Conservation (phyloP, 2,329 filamentous ascomycete genomes). For the Zasmidium cellare region DNA sequence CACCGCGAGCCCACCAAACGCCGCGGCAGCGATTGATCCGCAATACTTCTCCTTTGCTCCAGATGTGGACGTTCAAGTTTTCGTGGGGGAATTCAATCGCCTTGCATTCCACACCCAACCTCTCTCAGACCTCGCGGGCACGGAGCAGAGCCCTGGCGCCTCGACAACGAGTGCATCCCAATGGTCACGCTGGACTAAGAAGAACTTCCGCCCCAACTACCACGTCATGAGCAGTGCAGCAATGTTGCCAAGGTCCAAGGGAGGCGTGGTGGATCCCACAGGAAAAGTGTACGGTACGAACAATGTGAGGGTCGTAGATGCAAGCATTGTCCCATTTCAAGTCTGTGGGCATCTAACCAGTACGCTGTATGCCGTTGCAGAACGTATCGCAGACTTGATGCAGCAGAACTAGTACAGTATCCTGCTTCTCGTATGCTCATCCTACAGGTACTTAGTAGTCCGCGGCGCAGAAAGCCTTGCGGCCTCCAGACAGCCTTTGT, state of each 20-base stretch:
- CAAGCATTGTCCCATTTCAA: constrained; percentile 18
- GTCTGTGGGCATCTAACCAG: not conserved
- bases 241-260: constrained; percentile 18
- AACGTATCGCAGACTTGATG: too few relatives aligned
- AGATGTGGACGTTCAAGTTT: constrained; percentile 4
- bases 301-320: constrained; percentile 24
- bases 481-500: too few relatives aligned
- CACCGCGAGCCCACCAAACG: not conserved
- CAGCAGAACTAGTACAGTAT: too few relatives aligned
- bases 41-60: constrained; percentile 7
- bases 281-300: constrained; percentile 23
- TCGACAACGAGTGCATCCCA: too few relatives aligned
- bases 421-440: too few relatives aligned
- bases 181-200: not conserved
- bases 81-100: constrained; percentile 3
- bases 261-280: constrained; percentile 26
- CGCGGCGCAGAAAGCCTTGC: too few relatives aligned
- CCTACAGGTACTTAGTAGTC: too few relatives aligned
- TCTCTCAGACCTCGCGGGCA: constrained; percentile 4
- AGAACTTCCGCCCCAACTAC: constrained; percentile 10
- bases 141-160: not conserved
- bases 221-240: constrained; percentile 27
- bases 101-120: constrained; percentile 1
- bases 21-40: constrained; percentile 11
- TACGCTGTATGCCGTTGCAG: constrained; percentile 4